These are phyloP conservation scores for Dendrobium officinale DNA, from an alignment of 106 monocot species.

Conservation along the genomic window DNA sequence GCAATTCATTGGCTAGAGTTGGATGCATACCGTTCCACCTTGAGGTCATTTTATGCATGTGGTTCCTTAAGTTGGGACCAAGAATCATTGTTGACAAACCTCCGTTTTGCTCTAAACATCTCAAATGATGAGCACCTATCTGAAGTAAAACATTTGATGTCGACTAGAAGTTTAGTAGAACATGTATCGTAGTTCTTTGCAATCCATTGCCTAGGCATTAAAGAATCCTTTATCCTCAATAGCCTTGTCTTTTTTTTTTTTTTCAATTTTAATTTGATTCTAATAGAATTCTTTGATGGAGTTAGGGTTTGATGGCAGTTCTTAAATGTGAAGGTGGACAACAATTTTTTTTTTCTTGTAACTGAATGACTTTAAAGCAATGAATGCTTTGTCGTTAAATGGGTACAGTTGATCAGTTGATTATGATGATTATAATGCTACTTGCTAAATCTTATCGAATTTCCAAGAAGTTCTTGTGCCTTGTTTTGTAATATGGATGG, in stretches of 20 bases:
- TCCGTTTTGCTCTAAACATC: slow-evolving; percentile 17
- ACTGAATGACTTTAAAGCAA: background rate
- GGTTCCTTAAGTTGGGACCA: slow-evolving; percentile 26
- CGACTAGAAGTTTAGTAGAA: slow-evolving; percentile 1
- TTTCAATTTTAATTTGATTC: background rate
- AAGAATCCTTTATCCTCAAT: background rate
- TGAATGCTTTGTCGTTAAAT: background rate
- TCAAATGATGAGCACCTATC: slow-evolving; percentile 18
- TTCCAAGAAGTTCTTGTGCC: background rate
- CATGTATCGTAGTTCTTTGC: background rate
- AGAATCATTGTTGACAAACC: slow-evolving; percentile 19
- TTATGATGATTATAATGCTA: background rate
- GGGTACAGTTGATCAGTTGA: background rate
- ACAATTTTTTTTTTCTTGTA: background rate
- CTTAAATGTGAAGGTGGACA: background rate
- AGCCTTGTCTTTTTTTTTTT: background rate
- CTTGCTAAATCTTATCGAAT: background rate
- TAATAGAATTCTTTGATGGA: background rate
- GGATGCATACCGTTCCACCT: slow-evolving; percentile 17
- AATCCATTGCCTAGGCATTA: background rate
- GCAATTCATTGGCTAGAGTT: slow-evolving; percentile 21
- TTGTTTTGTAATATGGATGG: background rate
- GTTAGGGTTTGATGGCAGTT: background rate
- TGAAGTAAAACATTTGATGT: slow-evolving; percentile 10
- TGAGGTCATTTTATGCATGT: slow-evolving; percentile 16